Evolutionary conservation across 2,329 filamentous ascomycete genomes (phyloP).

Genomic region (Paecilomyces dactylethromorphus): DNA sequence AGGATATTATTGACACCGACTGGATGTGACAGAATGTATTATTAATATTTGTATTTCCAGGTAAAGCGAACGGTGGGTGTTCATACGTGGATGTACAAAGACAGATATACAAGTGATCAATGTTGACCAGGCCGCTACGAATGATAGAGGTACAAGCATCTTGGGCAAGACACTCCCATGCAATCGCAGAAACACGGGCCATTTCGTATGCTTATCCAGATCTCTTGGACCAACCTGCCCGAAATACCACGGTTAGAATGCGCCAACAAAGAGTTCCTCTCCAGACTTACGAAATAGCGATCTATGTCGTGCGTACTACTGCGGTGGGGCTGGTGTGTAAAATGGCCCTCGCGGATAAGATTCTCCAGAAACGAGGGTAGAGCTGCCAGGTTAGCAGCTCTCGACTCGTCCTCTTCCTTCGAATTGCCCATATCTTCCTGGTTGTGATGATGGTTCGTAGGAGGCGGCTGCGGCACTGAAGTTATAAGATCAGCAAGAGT

Average conservation of each 20-base stretch:
- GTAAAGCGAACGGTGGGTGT: background rate
- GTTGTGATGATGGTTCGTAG: background rate
- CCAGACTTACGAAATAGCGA: slow-evolving; percentile 52
- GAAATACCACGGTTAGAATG: slow-evolving; percentile 11
- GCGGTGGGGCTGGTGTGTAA: slow-evolving; percentile 2
- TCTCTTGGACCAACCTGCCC: slow-evolving; percentile 50
- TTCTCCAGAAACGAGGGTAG: background rate
- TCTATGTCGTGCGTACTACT: slow-evolving; percentile 43
- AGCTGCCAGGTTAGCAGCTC: background rate
- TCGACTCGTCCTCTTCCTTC: background rate
- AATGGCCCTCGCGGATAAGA: slow-evolving; percentile 6
- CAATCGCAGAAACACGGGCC: slow-evolving; percentile 67
- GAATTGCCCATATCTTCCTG: background rate
- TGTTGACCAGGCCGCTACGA: slow-evolving; percentile 60
- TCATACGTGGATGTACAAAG: slow-evolving; percentile 36
- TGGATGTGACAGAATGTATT: slow-evolving; percentile 6
- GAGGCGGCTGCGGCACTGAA: background rate
- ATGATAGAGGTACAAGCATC: slow-evolving; percentile 63
- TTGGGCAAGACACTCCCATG: slow-evolving; percentile 70
- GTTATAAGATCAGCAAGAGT: too few relatives aligned
- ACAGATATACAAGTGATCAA: slow-evolving; percentile 53
- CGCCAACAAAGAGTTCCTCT: background rate
- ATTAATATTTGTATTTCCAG: slow-evolving; percentile 2
- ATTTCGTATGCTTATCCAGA: slow-evolving; percentile 67
- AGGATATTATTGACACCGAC: slow-evolving; percentile 60